Evolutionary conservation across 2,329 filamentous ascomycete species (phyloP).

Genomic region (Ceratocystiopsis sp.): DNA sequence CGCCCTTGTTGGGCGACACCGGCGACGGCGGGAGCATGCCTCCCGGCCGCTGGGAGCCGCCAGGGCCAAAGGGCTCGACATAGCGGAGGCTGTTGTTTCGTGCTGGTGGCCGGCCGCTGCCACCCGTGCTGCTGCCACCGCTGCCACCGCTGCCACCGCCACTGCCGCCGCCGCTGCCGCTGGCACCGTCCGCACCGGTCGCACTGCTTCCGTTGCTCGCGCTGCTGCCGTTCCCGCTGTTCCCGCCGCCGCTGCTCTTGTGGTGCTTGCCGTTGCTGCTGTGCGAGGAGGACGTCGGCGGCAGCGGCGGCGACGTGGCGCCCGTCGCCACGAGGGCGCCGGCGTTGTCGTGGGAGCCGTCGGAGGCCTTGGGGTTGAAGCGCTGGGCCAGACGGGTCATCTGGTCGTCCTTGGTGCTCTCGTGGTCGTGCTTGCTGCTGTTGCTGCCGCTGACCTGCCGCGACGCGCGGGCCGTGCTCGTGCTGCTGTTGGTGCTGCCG

Average conservation of each 20-base stretch:
- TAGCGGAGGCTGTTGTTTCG: too few relatives aligned
- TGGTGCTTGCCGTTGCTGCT: background rate
- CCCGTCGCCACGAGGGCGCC: background rate
- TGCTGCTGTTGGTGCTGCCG: background rate
- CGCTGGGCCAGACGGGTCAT: constrained; percentile 15
- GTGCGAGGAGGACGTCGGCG: background rate
- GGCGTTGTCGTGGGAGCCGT: background rate
- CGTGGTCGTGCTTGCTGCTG: background rate
- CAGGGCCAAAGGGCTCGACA: background rate
- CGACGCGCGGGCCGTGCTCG: background rate
- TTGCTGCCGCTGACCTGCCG: background rate
- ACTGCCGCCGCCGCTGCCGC: constrained; percentile 15
- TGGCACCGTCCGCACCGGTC: constrained; percentile 2
- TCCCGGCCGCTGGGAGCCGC: background rate
- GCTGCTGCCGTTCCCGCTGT: constrained; percentile 1
- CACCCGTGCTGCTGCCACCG: background rate
- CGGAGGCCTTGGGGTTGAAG: constrained; percentile 8
- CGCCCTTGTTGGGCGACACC: background rate
- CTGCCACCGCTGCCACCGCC: constrained; percentile 9
- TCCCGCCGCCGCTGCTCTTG: background rate
- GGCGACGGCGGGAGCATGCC: too few relatives aligned
- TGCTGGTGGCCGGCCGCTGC: background rate
- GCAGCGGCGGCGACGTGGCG: background rate
- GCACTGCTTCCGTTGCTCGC: constrained; percentile 12
- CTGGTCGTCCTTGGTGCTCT: constrained; percentile 6